Conservation (phyloP, 495 filamentous ascomycete genomes). For the Podospora anserina region DNA sequence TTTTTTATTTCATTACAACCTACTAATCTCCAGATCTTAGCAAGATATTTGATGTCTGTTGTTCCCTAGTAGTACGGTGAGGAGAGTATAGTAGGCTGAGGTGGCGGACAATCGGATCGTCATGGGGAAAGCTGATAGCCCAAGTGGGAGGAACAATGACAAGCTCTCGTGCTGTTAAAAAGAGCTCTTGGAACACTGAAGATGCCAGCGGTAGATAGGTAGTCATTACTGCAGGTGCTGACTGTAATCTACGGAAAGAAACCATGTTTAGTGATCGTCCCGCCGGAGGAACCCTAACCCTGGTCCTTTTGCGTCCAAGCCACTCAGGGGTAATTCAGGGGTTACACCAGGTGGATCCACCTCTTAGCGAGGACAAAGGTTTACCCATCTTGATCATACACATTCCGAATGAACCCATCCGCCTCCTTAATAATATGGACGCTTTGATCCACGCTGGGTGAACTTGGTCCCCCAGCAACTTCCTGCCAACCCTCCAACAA, state of each 20-base stretch:
- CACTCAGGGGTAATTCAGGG: background rate
- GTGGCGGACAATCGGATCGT: too few relatives aligned
- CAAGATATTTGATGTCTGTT: too few relatives aligned
- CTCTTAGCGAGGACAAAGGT: background rate
- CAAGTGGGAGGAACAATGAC: too few relatives aligned
- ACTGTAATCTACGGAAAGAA: background rate
- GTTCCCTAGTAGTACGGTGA: too few relatives aligned
- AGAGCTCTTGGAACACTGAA: too few relatives aligned
- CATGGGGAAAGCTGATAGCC: too few relatives aligned
- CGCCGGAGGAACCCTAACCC: background rate
- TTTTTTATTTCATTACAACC: too few relatives aligned
- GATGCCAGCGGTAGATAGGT: background rate
- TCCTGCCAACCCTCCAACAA: constrained; percentile 29
- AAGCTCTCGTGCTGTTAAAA: too few relatives aligned
- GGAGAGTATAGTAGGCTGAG: too few relatives aligned
- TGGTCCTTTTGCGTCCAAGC: background rate
- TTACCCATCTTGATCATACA: constrained; percentile 14
- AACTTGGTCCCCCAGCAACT: constrained; percentile 29
- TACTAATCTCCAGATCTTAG: too few relatives aligned
- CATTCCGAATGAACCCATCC: constrained; percentile 29
- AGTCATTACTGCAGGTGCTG: background rate
- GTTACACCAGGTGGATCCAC: background rate
- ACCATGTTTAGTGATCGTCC: background rate
- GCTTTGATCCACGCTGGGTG: constrained; percentile 36
- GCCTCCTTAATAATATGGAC: constrained; percentile 33